A percentile compares a stretch with the other conserved stretches of the same genome.
Conservation (phyloP, 352 stramenopile species). For the Globisporangium cylindrosporum region DNA sequence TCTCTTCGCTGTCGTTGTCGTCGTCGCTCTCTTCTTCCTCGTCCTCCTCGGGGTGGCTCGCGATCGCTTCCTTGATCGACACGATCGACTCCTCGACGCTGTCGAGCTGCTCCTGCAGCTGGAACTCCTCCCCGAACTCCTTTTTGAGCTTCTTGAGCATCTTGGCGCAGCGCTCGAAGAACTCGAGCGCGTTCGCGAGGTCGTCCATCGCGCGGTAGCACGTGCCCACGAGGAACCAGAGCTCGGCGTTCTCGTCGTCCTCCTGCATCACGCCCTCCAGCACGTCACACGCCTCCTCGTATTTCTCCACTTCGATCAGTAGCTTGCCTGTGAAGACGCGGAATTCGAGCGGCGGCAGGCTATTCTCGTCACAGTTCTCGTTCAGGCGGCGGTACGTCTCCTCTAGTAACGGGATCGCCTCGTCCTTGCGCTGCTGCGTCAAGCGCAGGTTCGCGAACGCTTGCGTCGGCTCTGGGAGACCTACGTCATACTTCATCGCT, state of each 20-base stretch:
- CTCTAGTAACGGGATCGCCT: slow-evolving; percentile 87
- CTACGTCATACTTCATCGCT: slow-evolving; percentile 90
- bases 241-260: slow-evolving; percentile 87
- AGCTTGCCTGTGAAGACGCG: slow-evolving; percentile 79
- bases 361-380: slow-evolving; percentile 67
- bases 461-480: slow-evolving; percentile 91
- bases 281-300: slow-evolving; percentile 77
- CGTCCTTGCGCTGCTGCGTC: slow-evolving; percentile 89
- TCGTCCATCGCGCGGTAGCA: slow-evolving; percentile 88
- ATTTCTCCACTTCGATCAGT: slow-evolving; percentile 84
- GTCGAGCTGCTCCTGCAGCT: slow-evolving; percentile 77
- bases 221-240: slow-evolving; percentile 88
- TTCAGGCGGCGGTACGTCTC: slow-evolving; percentile 91
- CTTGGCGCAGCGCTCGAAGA: slow-evolving; percentile 74
- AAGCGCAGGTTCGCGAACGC: slow-evolving; percentile 94
- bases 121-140: slow-evolving; percentile 65
- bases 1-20: slow-evolving; percentile 27
- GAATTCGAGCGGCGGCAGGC: slow-evolving; percentile 81
- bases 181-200: slow-evolving; percentile 76
- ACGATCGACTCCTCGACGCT: slow-evolving; percentile 65
- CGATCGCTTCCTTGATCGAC: slow-evolving; percentile 52
- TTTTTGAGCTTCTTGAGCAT: slow-evolving; percentile 85
- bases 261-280: slow-evolving; percentile 88
- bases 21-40: slow-evolving; percentile 52
- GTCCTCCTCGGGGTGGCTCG: slow-evolving; percentile 48